Base-by-base conservation (phyloP, 257 asterid species). In the Solanum dulcamara region DNA sequence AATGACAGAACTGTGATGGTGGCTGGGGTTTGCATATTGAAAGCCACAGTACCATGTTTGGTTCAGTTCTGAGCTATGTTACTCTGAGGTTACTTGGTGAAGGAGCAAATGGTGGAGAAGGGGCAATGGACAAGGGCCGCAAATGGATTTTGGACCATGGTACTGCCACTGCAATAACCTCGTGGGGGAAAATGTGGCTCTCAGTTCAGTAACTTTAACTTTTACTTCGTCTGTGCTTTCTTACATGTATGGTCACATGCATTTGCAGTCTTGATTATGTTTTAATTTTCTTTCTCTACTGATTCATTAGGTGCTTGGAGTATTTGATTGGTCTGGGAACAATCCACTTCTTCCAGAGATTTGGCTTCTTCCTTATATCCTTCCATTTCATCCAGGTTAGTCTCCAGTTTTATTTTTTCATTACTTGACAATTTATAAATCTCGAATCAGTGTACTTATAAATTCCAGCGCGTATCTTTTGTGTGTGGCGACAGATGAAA, bases 151-250 rank as follows among this genome's bases (percentile, higher is more conserved):
- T 97, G 90, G 90, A 85, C 87, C 98, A 92, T 86, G 99, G 99
- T 84, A 91, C 97, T 85, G 98, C 98, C 82, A 93, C 98, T 81
- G 91, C 97, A 37, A 93, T 95, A 79, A 90, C 99, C 66, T 97
- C 98, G 33, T 95, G 99, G 99, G 99, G 99, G 68, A 97, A 97
- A 90, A 92, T 95, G 98, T 95, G 99, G 99, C 98, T 97, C 88
- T 92, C 99, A 87, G 98, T 97, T 89, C 51, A 77, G 89, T 81
- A 77, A 83, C 89, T 46, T 51, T 64, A 64, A 28, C 37, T 28
- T 64, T 64, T 64, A 64, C 38, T 64, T 62, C 4, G 35, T 26
- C 37, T 18, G 15, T 62, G 9, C 37, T 62, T 2, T 13, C 71
- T 28, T 62, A 28, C 20, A 64, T 64, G 22, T 13, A 3, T 14